These are phyloP conservation scores for Clonostachys rhizophaga DNA, from an alignment of 2,329 filamentous ascomycete species.

Conservation along the genomic window DNA sequence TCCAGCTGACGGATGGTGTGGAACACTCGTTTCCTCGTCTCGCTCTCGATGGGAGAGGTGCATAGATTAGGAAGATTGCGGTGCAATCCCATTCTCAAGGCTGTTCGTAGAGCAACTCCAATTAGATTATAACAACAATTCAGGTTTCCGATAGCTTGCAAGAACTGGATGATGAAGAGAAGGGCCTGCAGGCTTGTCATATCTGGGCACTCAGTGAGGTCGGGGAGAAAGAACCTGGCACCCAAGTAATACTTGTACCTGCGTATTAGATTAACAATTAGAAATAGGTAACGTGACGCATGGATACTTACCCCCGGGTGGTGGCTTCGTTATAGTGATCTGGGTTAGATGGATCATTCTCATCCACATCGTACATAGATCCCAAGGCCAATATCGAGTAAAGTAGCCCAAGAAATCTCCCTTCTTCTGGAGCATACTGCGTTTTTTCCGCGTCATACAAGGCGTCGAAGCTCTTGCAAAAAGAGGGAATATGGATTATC, in stretches of 20 bases:
- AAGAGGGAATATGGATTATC: slow-evolving; percentile 77
- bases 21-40: slow-evolving; percentile 60
- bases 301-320: slow-evolving; percentile 46
- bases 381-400: slow-evolving; percentile 69
- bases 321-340: slow-evolving; percentile 44
- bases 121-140: slow-evolving; percentile 78
- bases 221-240: slow-evolving; percentile 60
- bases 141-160: slow-evolving; percentile 74
- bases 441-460: slow-evolving; percentile 69
- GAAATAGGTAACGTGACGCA: neutral
- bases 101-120: slow-evolving; percentile 70
- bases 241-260: slow-evolving; percentile 73
- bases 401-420: slow-evolving; percentile 64
- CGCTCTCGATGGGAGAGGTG: slow-evolving; percentile 58
- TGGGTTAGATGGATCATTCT: slow-evolving; percentile 44
- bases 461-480: slow-evolving; percentile 70
- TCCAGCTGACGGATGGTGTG: slow-evolving; percentile 68
- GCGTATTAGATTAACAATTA: slow-evolving; percentile 1
- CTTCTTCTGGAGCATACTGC: slow-evolving; percentile 58
- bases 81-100: slow-evolving; percentile 72
- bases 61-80: slow-evolving; percentile 63
- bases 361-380: slow-evolving; percentile 63
- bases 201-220: slow-evolving; percentile 67
- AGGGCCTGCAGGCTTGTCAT: slow-evolving; percentile 70
- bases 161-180: slow-evolving; percentile 75